Evolutionary conservation across 371 early-diverging fungal genomes (phyloP).

Genomic region (Haplosporangium sp.): DNA sequence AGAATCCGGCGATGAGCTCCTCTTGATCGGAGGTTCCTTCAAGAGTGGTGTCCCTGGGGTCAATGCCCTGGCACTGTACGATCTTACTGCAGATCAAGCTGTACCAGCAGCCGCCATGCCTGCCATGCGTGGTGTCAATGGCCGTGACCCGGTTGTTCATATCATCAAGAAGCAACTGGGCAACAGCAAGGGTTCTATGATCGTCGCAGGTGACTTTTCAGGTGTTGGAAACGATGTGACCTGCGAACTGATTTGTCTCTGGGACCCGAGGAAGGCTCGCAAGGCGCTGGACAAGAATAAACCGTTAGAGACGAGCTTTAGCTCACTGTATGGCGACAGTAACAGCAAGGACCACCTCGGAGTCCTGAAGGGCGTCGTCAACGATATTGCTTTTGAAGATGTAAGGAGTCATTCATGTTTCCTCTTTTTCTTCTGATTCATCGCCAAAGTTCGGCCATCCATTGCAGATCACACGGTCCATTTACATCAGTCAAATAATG

Average conservation of each 20-base stretch:
- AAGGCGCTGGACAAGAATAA: slow-evolving; percentile 24
- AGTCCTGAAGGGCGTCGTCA: slow-evolving; percentile 58
- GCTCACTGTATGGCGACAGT: slow-evolving; percentile 51
- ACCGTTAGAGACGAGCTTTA: slow-evolving; percentile 24
- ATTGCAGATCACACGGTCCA: not conserved
- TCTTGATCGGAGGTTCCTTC: slow-evolving; percentile 68
- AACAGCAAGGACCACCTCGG: slow-evolving; percentile 23
- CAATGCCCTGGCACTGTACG: slow-evolving; percentile 56
- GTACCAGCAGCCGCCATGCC: slow-evolving; percentile 20
- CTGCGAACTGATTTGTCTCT: slow-evolving; percentile 62
- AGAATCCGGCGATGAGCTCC: slow-evolving; percentile 39
- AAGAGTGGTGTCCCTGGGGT: slow-evolving; percentile 2
- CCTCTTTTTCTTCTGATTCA: not conserved
- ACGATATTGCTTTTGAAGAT: slow-evolving; percentile 63
- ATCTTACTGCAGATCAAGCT: slow-evolving; percentile 32
- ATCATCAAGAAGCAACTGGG: slow-evolving; percentile 55
- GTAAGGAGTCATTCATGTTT: slow-evolving; percentile 34
- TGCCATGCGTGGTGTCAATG: slow-evolving; percentile 6
- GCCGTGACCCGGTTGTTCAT: slow-evolving; percentile 53
- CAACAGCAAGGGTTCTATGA: slow-evolving; percentile 24
- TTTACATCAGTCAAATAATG: not conserved
- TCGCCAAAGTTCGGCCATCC: no score
- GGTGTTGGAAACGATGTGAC: slow-evolving; percentile 58
- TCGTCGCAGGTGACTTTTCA: slow-evolving; percentile 69
- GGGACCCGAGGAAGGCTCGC: slow-evolving; percentile 36